phyloP scores from a whole-genome alignment of 2,329 filamentous ascomycete species.

The Aspergillus fischeri region DNA sequence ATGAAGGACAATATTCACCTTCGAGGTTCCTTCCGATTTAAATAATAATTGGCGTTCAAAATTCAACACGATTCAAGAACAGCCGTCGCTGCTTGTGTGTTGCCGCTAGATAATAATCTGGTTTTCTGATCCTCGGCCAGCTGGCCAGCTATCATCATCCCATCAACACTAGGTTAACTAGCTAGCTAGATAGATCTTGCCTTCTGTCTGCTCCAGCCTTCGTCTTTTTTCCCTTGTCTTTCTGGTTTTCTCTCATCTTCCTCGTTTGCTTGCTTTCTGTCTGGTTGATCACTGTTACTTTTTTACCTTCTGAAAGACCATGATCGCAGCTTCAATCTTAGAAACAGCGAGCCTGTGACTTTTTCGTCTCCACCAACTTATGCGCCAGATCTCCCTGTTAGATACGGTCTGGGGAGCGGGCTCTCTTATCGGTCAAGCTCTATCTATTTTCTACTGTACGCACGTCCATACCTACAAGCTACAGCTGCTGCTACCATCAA shows the following conservation, averaged over 20 bases:
- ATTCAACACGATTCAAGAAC: background rate
- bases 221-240: constrained; percentile 13
- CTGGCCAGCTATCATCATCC: background rate
- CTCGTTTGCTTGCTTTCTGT: constrained; percentile 1
- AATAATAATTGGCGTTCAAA: background rate
- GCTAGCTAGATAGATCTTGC: constrained; percentile 1
- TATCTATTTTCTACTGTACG: background rate
- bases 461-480: background rate
- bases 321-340: background rate
- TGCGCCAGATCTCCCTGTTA: background rate
- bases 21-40: background rate
- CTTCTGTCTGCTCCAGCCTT: constrained; percentile 21
- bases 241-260: constrained; percentile 9
- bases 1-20: background rate
- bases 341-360: background rate
- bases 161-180: background rate
- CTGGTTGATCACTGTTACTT: constrained; percentile 2
- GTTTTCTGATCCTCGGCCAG: background rate
- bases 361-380: background rate
- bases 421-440: background rate
- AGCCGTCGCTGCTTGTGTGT: background rate
- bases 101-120: background rate
- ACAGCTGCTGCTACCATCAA: background rate
- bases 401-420: background rate
- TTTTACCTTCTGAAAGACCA: background rate